Conservation (phyloP, 352 stramenopile genomes). For the Phytophthora citricola region DNA sequence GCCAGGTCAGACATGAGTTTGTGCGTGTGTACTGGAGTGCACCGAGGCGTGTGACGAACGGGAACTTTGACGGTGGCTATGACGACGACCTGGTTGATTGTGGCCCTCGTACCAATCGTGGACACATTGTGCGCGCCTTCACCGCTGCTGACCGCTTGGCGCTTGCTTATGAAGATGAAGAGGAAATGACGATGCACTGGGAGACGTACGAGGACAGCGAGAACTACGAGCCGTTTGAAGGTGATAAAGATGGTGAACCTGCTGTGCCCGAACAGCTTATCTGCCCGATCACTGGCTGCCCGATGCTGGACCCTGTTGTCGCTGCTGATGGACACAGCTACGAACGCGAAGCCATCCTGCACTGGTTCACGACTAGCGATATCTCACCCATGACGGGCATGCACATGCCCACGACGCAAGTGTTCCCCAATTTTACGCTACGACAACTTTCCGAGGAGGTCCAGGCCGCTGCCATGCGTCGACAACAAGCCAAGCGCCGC, state of each 20-base stretch:
- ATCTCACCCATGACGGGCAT: constrained; percentile 84
- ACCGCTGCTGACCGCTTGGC: constrained; percentile 41
- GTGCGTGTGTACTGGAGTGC: constrained; percentile 54
- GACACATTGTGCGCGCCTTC: constrained; percentile 63
- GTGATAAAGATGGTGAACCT: constrained; percentile 31
- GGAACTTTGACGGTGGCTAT: constrained; percentile 35
- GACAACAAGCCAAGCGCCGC: constrained; percentile 29
- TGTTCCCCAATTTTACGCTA: constrained; percentile 81
- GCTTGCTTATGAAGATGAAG: constrained; percentile 40
- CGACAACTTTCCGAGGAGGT: constrained; percentile 73
- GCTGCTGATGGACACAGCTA: constrained; percentile 98
- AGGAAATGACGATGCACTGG: constrained; percentile 42
- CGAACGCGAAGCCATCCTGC: constrained; percentile 93
- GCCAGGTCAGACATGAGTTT: constrained; percentile 63
- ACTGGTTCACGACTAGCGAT: constrained; percentile 92
- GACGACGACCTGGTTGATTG: constrained; percentile 54
- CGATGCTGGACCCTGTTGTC: constrained; percentile 97
- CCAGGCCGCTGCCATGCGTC: constrained; percentile 37
- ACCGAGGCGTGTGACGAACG: constrained; percentile 20
- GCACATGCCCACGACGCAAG: constrained; percentile 74
- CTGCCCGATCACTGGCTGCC: constrained; percentile 94
- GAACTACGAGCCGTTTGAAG: constrained; percentile 20
- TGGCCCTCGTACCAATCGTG: constrained; percentile 46
- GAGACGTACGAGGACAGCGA: constrained; percentile 40
- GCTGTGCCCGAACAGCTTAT: constrained; percentile 68